Conservation (phyloP, 2,329 filamentous ascomycete species). For the Fusarium lateritium region DNA sequence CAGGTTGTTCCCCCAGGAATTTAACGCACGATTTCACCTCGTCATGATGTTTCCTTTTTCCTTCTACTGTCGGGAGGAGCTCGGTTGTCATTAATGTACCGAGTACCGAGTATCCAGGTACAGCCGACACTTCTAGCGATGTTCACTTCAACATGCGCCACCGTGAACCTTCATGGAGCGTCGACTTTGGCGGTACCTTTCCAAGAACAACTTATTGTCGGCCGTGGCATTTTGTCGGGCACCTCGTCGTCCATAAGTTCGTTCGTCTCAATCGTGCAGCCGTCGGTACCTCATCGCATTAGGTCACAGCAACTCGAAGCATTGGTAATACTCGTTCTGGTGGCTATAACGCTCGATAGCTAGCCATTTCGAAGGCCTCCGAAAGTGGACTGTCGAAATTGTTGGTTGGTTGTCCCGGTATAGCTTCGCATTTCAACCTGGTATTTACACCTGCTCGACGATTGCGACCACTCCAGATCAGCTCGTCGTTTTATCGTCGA, state of each 20-base stretch:
- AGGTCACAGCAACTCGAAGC: constrained; percentile 2
- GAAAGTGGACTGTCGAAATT: constrained; percentile 1
- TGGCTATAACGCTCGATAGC: constrained; percentile 3
- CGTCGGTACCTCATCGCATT: background rate
- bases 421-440: constrained; percentile 16
- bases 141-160: constrained; percentile 11
- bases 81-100: background rate
- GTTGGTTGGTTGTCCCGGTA: background rate
- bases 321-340: constrained; percentile 1
- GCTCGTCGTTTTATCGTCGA: constrained; percentile 18
- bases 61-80: background rate
- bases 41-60: background rate
- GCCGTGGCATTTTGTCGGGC: background rate
- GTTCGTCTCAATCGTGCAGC: constrained; percentile 5
- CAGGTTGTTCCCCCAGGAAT: background rate
- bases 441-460: constrained; percentile 31
- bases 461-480: constrained; percentile 31
- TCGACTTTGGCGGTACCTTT: background rate
- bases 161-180: background rate
- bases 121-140: background rate
- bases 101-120: background rate
- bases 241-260: background rate
- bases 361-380: background rate
- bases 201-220: background rate
- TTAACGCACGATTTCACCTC: background rate